Conservation (phyloP, 2,329 filamentous ascomycete species). For the Penicillium palitans region DNA sequence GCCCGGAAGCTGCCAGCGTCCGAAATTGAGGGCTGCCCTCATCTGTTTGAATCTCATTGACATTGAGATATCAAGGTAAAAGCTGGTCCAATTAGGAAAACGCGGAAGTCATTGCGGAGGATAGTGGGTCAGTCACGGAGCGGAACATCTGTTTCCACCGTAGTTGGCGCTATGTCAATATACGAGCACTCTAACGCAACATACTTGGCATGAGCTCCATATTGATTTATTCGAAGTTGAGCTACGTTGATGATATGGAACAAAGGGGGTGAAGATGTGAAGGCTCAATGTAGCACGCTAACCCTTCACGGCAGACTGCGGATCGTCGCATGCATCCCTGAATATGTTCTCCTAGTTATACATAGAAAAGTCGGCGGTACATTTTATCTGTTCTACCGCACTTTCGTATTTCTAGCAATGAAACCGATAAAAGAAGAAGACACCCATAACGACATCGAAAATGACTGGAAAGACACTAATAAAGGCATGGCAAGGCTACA, state of each 20-base stretch:
- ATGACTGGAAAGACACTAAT: neutral
- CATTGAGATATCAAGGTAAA: slow-evolving; percentile 24
- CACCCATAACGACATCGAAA: neutral
- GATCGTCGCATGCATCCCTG: neutral
- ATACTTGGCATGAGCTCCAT: neutral
- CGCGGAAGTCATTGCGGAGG: slow-evolving; percentile 16
- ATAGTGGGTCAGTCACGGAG: slow-evolving; percentile 9
- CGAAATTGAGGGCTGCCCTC: slow-evolving; percentile 18
- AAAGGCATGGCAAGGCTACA: neutral
- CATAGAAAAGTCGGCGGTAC: too few species aligned
- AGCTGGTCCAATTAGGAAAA: slow-evolving; percentile 7
- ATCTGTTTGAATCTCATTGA: slow-evolving; percentile 21
- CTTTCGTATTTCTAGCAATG: neutral
- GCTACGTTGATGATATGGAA: neutral
- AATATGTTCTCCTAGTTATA: neutral
- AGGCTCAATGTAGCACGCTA: neutral
- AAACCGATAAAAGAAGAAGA: neutral
- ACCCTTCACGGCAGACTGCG: neutral
- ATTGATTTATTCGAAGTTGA: neutral
- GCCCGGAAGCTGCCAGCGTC: slow-evolving; percentile 8
- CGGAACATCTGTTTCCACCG: slow-evolving; percentile 11
- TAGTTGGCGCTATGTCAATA: neutral
- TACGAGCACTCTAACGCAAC: neutral
- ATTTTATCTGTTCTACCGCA: neutral
- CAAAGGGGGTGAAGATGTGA: neutral